Evolutionary conservation across 2,329 filamentous ascomycete species (phyloP).

Genomic region (Rhynchosporium secalis): DNA sequence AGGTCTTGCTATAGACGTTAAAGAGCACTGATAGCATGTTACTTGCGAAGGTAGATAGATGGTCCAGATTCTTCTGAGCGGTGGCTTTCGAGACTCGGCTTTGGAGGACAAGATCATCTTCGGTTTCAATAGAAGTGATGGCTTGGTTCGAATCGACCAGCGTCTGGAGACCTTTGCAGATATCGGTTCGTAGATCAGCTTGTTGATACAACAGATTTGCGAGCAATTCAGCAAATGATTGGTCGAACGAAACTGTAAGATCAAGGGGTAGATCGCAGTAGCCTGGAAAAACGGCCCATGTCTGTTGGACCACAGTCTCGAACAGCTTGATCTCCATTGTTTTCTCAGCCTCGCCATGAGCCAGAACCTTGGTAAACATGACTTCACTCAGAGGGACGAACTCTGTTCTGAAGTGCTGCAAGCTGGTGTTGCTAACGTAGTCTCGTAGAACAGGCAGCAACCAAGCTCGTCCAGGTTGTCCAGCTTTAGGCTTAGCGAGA

Average conservation of each 20-base stretch:
- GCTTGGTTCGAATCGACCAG: constrained; percentile 90
- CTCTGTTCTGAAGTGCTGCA: constrained; percentile 81
- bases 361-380: constrained; percentile 85
- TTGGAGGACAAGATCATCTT: constrained; percentile 70
- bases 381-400: constrained; percentile 86
- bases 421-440: constrained; percentile 82
- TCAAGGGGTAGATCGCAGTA: constrained; percentile 94
- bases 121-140: constrained; percentile 67
- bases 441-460: constrained; percentile 89
- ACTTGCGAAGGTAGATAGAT: constrained; percentile 75
- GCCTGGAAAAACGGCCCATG: constrained; percentile 89
- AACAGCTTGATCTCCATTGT: constrained; percentile 97
- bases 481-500: constrained; percentile 71
- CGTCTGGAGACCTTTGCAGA: constrained; percentile 83
- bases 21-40: constrained; percentile 97
- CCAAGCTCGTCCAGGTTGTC: constrained; percentile 87
- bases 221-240: constrained; percentile 83
- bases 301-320: constrained; percentile 92
- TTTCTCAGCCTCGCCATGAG: constrained; percentile 80
- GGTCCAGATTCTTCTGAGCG: constrained; percentile 77
- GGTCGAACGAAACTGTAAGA: constrained; percentile 73
- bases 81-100: constrained; percentile 73
- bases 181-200: constrained; percentile 78
- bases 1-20: constrained; percentile 96
- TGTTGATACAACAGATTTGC: constrained; percentile 93